phyloP scores from a whole-genome alignment of 192 early-diverging fungal genomes.

The Backusella mclennaniae region DNA sequence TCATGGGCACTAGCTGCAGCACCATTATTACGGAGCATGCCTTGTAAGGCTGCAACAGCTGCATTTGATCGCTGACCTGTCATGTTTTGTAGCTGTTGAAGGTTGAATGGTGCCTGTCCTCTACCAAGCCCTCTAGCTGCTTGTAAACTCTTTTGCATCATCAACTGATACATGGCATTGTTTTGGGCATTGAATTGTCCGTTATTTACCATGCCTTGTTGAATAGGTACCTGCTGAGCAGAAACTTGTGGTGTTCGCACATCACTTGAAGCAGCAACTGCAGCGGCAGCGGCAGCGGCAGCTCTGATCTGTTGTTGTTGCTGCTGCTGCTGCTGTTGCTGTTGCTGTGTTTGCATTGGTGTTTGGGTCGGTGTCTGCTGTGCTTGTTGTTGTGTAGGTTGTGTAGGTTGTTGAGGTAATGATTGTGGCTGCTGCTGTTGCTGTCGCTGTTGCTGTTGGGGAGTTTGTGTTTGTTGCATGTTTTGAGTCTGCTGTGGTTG shows the following conservation, averaged over 20 bases:
- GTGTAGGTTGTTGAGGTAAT: not conserved
- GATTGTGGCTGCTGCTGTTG: not conserved
- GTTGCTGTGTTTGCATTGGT: not conserved
- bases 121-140: conserved; percentile 27
- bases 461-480: not conserved
- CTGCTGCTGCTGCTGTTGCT: not conserved
- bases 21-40: not conserved
- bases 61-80: not conserved
- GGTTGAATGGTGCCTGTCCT: conserved; percentile 22
- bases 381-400: conserved; percentile 9
- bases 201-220: conserved; percentile 3
- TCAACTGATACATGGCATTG: conserved; percentile 17
- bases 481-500: conserved; percentile 12
- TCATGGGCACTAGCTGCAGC: not conserved
- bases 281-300: not conserved
- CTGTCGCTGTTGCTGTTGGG: conserved; percentile 6
- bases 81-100: conserved; percentile 25
- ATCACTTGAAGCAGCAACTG: not conserved
- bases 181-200: conserved; percentile 26
- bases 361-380: not conserved
- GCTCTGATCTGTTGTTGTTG: conserved; percentile 5
- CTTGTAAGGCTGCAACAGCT: conserved; percentile 8
- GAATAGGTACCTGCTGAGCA: not conserved
- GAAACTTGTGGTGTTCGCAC: not conserved
- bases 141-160: conserved; percentile 24